Evolutionary conservation across 179 eudicot genomes (phyloP), one percentile per base, ranked within the genome.

Genomic region (Nepenthes alata): DNA sequence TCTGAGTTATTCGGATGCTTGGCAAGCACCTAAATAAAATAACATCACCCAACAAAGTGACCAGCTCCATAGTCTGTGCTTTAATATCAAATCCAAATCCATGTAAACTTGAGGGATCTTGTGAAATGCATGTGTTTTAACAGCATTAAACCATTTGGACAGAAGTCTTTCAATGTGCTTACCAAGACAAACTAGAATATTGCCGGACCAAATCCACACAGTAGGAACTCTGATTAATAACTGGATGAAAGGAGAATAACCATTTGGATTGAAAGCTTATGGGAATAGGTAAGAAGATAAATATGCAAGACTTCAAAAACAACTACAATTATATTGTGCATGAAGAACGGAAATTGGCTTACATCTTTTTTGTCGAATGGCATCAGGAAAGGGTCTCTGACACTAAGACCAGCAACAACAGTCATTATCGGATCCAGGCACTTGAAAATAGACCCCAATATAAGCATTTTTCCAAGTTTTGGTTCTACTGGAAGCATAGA

Each of bases 401-500:
- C 83, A 71, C 89, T 86, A 60, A 86, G 67, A 62, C 89, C 80
- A 80, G 94, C 83, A 66, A 86, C 94, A 70, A 86, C 83, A 6
- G 89, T 86, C 87, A 86, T 75, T 64, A 83, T 52, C 60, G 94
- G 94, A 76, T 86, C 86, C 34, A 86, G 77, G 72, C 94, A 86
- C 68, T 81, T 83, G 74, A 86, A 86, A 60, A 83, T 81, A 37
- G 89, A 81, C 70, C 94, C 94, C 57, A 69, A 72, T 54, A 83
- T 74, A 37, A 86, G 79, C 94, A 83, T 86, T 62, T 86, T 86
- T 51, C 94, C 94, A 45, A 86, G 73, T 67, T 86, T 86, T 55
- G 94, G 94, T 68, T 86, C 94, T 49, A 81, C 89, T 34, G 87
- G 94, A 77, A 86, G 89, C 82, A 75, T 63, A 16, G 89, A 81